Evolutionary conservation across 2,329 filamentous ascomycete genomes (phyloP).

Genomic region (Alternaria incomplexa): DNA sequence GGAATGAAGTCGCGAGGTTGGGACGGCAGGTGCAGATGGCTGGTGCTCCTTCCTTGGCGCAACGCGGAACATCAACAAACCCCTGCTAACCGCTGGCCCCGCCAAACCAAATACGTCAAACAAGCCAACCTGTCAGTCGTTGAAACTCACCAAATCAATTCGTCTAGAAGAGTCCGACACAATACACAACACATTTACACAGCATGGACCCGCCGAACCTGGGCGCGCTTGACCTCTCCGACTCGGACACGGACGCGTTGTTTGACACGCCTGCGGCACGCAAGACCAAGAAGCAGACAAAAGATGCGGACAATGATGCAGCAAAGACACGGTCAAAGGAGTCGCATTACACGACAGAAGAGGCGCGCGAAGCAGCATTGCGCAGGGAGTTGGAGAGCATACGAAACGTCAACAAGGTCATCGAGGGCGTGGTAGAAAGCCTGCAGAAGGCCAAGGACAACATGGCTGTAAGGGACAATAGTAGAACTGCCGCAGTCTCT

Average conservation of each 20-base stretch:
- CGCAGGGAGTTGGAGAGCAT: constrained; percentile 82
- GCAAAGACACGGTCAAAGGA: constrained; percentile 53
- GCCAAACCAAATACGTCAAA: constrained; percentile 36
- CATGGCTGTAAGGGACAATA: constrained; percentile 69
- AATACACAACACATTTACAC: not conserved
- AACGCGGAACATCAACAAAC: constrained; percentile 18
- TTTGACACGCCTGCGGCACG: constrained; percentile 61
- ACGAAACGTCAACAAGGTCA: constrained; percentile 83
- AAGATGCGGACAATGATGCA: constrained; percentile 35
- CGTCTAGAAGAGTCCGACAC: not conserved
- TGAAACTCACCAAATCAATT: not conserved
- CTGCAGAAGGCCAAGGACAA: constrained; percentile 75
- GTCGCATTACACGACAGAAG: constrained; percentile 66
- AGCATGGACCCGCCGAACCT: constrained; percentile 54
- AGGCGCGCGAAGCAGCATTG: constrained; percentile 75
- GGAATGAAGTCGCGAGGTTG: constrained; percentile 30
- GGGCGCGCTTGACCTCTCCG: constrained; percentile 59
- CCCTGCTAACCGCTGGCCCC: constrained; percentile 15
- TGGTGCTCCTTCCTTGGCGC: constrained; percentile 19
- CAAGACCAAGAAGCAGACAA: constrained; percentile 46
- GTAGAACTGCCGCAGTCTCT: not conserved
- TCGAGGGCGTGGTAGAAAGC: constrained; percentile 77
- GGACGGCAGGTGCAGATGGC: constrained; percentile 20
- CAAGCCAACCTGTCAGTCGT: constrained; percentile 19
- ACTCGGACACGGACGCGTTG: constrained; percentile 63